Evolutionary conservation across 192 early-diverging fungal species (phyloP).

Genomic region (Umbelopsis sp.): DNA sequence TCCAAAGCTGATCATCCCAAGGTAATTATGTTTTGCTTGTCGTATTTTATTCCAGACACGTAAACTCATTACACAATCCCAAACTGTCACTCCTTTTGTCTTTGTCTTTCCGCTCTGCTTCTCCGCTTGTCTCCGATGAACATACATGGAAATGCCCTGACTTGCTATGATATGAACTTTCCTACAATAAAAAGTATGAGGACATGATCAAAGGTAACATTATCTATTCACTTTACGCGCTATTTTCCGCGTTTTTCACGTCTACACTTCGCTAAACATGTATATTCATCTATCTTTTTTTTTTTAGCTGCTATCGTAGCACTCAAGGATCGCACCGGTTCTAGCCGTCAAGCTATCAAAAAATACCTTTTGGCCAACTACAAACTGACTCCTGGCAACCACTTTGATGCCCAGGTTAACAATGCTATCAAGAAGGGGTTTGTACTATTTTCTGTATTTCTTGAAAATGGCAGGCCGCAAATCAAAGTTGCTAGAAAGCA

Average conservation of each 20-base stretch:
- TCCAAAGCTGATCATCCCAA: constrained; percentile 18
- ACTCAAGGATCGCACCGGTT: constrained; percentile 75
- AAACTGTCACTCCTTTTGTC: too few species aligned
- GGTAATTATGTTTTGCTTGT: background rate
- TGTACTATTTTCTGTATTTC: background rate
- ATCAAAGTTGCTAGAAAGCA: too few species aligned
- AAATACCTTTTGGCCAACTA: constrained; percentile 80
- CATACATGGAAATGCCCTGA: constrained; percentile 13
- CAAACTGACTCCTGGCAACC: constrained; percentile 55
- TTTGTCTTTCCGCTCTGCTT: background rate
- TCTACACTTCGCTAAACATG: background rate
- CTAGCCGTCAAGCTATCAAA: constrained; percentile 75
- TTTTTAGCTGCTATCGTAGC: constrained; percentile 51
- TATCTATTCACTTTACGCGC: background rate
- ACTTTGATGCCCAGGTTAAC: constrained; percentile 61
- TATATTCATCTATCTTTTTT: constrained; percentile 2
- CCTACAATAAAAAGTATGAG: constrained; percentile 32
- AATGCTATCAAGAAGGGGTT: constrained; percentile 60
- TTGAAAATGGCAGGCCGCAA: background rate
- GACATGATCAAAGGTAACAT: constrained; percentile 38
- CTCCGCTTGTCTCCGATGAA: constrained; percentile 19
- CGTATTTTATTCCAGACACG: background rate
- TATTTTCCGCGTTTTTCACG: constrained; percentile 18
- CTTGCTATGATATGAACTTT: background rate
- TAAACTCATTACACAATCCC: too few species aligned